Percentiles rank a stretch among this genome's conserved stretches.
Evolutionary conservation across 257 asterid genomes (phyloP).

Genomic region (Forsythia suspensa): DNA sequence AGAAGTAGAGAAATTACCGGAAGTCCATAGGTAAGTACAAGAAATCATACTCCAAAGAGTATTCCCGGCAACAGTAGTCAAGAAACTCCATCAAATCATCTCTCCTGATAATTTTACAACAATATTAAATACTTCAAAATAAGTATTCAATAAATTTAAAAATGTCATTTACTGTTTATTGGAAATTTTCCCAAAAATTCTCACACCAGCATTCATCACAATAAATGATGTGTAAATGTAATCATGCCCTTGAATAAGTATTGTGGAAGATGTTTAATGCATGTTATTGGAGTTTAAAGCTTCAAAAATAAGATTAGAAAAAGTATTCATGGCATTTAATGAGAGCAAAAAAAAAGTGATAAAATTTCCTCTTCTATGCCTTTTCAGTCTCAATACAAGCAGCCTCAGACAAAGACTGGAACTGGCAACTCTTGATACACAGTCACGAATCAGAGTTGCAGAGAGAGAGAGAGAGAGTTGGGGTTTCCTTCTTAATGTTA

Average conservation of each 20-base stretch:
- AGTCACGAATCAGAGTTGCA: conserved; percentile 8
- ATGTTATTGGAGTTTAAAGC: not conserved
- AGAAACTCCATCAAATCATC: conserved; percentile 39
- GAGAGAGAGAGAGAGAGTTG: not conserved
- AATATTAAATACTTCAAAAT: no score
- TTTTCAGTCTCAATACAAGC: conserved; percentile 12
- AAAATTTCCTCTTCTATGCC: conserved; percentile 19
- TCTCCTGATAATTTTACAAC: conserved; percentile 36
- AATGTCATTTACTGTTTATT: not conserved
- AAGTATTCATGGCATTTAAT: conserved; percentile 13
- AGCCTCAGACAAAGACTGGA: conserved; percentile 3
- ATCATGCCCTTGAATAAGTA: not conserved
- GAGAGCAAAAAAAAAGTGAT: conserved; percentile 5
- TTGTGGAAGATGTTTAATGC: not conserved
- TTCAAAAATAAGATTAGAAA: not conserved
- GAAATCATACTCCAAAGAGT: conserved; percentile 53
- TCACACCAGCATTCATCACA: not conserved
- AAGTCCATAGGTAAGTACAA: conserved; percentile 62
- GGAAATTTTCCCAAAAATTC: not conserved
- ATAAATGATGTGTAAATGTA: not conserved
- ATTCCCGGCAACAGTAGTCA: conserved; percentile 29
- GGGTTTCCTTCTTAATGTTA: not conserved
- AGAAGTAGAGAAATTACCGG: conserved; percentile 24
- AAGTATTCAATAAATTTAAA: not conserved
- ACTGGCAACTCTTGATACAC: not conserved